Percentiles rank a stretch among this genome's conserved stretches.
Conservation (phyloP, 352 stramenopile species). For the Phytophthora pluvialis region DNA sequence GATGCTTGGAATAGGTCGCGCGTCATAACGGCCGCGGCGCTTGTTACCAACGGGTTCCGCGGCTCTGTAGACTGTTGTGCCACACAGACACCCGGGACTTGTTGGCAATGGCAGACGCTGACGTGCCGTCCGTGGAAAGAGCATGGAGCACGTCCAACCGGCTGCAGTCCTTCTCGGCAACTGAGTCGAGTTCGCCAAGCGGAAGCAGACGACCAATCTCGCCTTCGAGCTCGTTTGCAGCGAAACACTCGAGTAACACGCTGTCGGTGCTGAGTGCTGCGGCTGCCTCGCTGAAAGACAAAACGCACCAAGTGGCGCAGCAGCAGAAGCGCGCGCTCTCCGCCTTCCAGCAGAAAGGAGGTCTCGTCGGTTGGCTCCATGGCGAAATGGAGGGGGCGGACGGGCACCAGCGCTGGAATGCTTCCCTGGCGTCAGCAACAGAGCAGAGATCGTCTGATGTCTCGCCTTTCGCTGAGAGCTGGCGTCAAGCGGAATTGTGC, state of each 20-base stretch:
- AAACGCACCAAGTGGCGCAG: slow-evolving; percentile 46
- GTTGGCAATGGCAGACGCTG: slow-evolving; percentile 24
- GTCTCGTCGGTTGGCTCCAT: slow-evolving; percentile 67
- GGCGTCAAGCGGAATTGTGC: slow-evolving; percentile 12
- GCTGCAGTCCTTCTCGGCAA: slow-evolving; percentile 4
- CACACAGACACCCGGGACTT: too few species aligned
- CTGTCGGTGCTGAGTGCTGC: slow-evolving; percentile 28
- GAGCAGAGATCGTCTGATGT: not conserved
- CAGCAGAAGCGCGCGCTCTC: slow-evolving; percentile 53
- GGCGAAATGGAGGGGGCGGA: slow-evolving; percentile 40
- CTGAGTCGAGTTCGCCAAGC: not conserved
- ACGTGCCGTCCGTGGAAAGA: slow-evolving; percentile 10
- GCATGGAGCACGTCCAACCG: slow-evolving; percentile 22
- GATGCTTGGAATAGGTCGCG: slow-evolving; percentile 2
- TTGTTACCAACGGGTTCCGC: not conserved
- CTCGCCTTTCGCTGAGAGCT: not conserved
- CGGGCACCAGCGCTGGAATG: too few species aligned
- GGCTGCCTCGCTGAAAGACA: slow-evolving; percentile 47
- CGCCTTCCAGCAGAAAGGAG: slow-evolving; percentile 69
- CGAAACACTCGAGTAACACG: slow-evolving; percentile 13
- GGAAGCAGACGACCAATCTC: not conserved
- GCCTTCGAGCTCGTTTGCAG: slow-evolving; percentile 4
- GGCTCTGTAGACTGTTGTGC: too few species aligned
- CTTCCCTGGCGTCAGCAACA: not conserved
- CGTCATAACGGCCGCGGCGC: not conserved